phyloP scores from a whole-genome alignment of 371 early-diverging fungal species.

The Rhizopus delemar region DNA sequence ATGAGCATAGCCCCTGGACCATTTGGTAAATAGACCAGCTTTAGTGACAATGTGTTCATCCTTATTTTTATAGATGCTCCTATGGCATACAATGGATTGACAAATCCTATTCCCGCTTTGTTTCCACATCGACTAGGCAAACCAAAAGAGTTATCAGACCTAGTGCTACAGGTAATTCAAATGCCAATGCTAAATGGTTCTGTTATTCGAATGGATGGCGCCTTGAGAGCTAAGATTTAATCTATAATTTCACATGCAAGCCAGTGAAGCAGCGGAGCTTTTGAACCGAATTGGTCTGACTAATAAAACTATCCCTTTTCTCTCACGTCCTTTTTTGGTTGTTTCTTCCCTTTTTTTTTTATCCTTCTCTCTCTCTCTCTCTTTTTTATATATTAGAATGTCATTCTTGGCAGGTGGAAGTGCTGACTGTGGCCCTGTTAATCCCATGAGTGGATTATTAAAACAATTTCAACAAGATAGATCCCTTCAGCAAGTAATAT shows the following conservation, averaged over 20 bases:
- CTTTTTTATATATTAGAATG: slow-evolving; percentile 14
- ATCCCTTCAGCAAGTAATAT: slow-evolving; percentile 74
- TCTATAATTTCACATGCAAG: not conserved
- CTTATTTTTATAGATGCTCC: slow-evolving; percentile 35
- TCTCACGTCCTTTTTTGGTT: not conserved
- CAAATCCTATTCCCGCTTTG: slow-evolving; percentile 13
- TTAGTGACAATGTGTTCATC: not conserved
- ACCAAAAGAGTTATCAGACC: slow-evolving; percentile 56
- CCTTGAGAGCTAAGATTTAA: slow-evolving; percentile 22
- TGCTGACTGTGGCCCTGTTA: slow-evolving; percentile 80
- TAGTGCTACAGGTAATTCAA: slow-evolving; percentile 50
- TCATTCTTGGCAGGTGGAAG: slow-evolving; percentile 37
- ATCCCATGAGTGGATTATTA: slow-evolving; percentile 73
- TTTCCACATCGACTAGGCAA: slow-evolving; percentile 55
- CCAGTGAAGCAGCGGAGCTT: not conserved
- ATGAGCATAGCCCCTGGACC: slow-evolving; percentile 64
- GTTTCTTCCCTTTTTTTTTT: slow-evolving; percentile 1
- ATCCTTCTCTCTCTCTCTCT: slow-evolving; percentile 7
- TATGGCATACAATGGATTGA: slow-evolving; percentile 14
- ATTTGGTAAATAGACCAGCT: slow-evolving; percentile 41
- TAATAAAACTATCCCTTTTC: not conserved
- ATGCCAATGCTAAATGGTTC: slow-evolving; percentile 63
- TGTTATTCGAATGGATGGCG: slow-evolving; percentile 64
- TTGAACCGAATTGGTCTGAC: slow-evolving; percentile 1
- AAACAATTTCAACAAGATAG: slow-evolving; percentile 80